Evolutionary conservation across 2,329 filamentous ascomycete species (phyloP), one percentile per base, ranked within the genome.

Genomic region (Apiospora rasikravindrae): DNA sequence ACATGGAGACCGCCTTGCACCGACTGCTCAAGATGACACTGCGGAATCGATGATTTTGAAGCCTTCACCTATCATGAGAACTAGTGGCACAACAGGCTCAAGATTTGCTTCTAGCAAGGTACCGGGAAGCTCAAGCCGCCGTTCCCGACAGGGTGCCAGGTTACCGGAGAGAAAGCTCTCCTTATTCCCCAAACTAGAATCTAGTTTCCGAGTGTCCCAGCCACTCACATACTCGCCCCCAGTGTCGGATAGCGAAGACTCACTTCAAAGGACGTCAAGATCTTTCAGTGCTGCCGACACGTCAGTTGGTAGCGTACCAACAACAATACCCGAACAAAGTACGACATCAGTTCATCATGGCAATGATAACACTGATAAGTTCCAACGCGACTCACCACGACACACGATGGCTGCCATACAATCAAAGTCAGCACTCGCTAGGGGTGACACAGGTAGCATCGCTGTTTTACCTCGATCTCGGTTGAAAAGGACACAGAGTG

Each of bases 351-450:
- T 47, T 29, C n/a, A 26, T 13, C 33, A 67, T 24, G 67, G 42
- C 19, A 70, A 33, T 40, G 22, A n/a, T 37, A 47, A 14, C 14
- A 24, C 29, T 13, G 14, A 53, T 26, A 40, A 40, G 16, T 69
- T 51, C 53, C 37, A 47, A 69, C 72, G 78, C 67, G 78, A 79
- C 73, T 78, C 78, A 22, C 78, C 78, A 76, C 76, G 77, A 6
- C 72, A 69, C n/a, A 75, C 76, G 53, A 44, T 61, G 13, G 70
- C 73, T 44, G 79, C 80, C 61, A 76, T 75, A 4, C 69, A 40
- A 4, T 47, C 70, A 7, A 45, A 57, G 2, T 53, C 22, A n/a
- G 66, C 61, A 19, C 8, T 40, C 33, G 33, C 19, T 11, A 64
- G 22, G n/a, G 57, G 33, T 11, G 37, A 57, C 0, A 53, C 67